phyloP scores from a whole-genome alignment of 176 grass and related monocot species.

The Juncus inflexus region DNA sequence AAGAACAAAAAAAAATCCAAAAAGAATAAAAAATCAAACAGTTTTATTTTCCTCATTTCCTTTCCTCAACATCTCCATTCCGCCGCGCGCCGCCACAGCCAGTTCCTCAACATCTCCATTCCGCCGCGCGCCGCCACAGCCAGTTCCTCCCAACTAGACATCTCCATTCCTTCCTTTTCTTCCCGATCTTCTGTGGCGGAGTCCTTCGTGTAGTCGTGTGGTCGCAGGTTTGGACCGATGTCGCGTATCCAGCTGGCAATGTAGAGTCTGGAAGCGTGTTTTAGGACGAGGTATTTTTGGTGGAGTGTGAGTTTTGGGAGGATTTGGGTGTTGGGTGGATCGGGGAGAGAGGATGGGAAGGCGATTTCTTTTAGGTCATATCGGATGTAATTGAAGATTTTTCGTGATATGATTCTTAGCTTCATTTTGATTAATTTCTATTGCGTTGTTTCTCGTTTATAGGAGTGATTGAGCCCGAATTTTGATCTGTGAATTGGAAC shows the following conservation, averaged over 20 bases:
- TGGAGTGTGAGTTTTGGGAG: conserved; percentile 36
- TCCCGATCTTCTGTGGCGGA: conserved; percentile 7
- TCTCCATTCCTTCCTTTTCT: conserved; percentile 7
- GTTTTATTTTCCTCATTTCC: conserved; percentile 18
- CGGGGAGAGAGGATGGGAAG: conserved; percentile 59
- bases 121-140: conserved; percentile 39
- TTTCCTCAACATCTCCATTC: conserved; percentile 15
- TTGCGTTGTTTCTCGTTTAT: too few relatives aligned
- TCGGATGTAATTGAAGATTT: conserved; percentile 49
- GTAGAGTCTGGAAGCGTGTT: conserved; percentile 62
- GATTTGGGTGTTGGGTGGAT: conserved; percentile 46
- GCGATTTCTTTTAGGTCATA: conserved; percentile 75
- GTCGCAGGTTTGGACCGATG: conserved; percentile 32
- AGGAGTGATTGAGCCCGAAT: too few relatives aligned
- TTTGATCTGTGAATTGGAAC: too few relatives aligned
- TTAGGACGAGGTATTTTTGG: conserved; percentile 49
- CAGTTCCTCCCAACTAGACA: conserved; percentile 34
- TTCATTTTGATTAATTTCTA: conserved; percentile 37
- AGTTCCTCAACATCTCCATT: conserved; percentile 39
- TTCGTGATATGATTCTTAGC: conserved; percentile 48
- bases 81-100: too few relatives aligned
- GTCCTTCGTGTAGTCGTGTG: conserved; percentile 20
- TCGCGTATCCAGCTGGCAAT: conserved; percentile 36
- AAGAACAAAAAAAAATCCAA: neutral
- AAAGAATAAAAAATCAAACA: conserved; percentile 8